Evolutionary conservation across 305 asterid species (phyloP).

Genomic region (Ruellia speciosa): DNA sequence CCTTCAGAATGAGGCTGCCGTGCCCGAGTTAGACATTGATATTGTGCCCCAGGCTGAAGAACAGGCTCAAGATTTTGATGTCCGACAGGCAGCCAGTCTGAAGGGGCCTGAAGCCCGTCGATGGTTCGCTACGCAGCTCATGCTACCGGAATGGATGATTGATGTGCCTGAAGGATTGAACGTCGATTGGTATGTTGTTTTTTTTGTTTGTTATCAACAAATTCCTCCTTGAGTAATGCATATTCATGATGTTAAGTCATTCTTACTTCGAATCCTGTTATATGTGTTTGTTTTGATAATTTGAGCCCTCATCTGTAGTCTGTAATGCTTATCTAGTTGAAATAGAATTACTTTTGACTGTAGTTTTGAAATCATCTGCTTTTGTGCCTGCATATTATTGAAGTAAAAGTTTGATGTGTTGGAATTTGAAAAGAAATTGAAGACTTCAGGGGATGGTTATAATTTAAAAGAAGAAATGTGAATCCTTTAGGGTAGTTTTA

Average conservation of each 20-base stretch:
- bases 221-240: background rate
- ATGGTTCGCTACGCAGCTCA: constrained; percentile 90
- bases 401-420: too few species aligned
- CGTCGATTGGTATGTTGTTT: constrained; percentile 49
- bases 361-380: too few species aligned
- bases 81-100: constrained; percentile 57
- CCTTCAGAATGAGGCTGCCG: constrained; percentile 34
- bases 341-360: too few species aligned
- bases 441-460: background rate
- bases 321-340: background rate
- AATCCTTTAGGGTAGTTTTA: background rate
- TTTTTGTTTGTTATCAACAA: background rate
- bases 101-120: constrained; percentile 73
- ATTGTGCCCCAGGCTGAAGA: constrained; percentile 24
- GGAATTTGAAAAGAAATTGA: background rate
- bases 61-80: constrained; percentile 33
- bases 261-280: constrained; percentile 1
- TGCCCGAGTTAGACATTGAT: constrained; percentile 24
- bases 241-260: background rate
- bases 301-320: background rate
- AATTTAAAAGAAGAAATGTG: background rate
- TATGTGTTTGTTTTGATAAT: background rate
- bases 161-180: constrained; percentile 70
- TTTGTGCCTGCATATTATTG: too few species aligned
- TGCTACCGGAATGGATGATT: constrained; percentile 96